A percentile compares a stretch with the other conserved stretches of the same genome.
phyloP scores from a whole-genome alignment of 2,329 filamentous ascomycete species.

The Aureobasidium sp. region DNA sequence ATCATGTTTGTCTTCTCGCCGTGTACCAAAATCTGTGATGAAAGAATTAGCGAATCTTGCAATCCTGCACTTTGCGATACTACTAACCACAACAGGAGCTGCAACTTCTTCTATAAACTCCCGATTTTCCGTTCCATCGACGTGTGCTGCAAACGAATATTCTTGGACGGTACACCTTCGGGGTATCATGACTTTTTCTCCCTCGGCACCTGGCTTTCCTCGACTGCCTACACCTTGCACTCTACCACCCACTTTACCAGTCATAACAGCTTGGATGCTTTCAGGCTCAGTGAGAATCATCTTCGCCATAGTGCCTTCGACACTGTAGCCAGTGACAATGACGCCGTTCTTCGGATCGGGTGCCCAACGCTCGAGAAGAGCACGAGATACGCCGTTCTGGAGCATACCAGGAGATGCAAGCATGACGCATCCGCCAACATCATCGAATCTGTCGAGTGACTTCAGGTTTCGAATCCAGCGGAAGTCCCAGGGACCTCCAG shows the following conservation, averaged over 20 bases:
- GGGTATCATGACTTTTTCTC: constrained; percentile 86
- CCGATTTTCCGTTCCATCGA: constrained; percentile 89
- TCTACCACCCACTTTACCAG: constrained; percentile 28
- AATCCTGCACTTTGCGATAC: not conserved
- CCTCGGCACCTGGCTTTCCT: constrained; percentile 56
- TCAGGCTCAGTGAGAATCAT: constrained; percentile 92
- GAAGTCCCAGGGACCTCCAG: constrained; percentile 74
- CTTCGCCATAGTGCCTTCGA: constrained; percentile 97
- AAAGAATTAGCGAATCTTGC: not conserved
- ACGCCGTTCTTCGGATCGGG: constrained; percentile 97
- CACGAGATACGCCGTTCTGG: constrained; percentile 88
- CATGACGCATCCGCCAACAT: constrained; percentile 94
- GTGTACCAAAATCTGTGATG: constrained; percentile 75
- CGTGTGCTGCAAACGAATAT: constrained; percentile 91
- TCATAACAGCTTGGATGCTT: constrained; percentile 90
- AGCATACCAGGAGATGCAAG: constrained; percentile 97
- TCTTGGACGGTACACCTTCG: constrained; percentile 88
- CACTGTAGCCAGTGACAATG: constrained; percentile 95
- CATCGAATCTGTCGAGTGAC: constrained; percentile 89
- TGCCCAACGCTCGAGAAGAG: constrained; percentile 90
- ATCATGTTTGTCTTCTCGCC: constrained; percentile 98
- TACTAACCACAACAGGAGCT: constrained; percentile 81
- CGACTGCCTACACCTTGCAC: constrained; percentile 48
- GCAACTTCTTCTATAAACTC: constrained; percentile 94
- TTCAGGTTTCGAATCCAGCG: constrained; percentile 87